A percentile compares a stretch with the other conserved stretches of the same genome.
These are phyloP conservation scores for Tephrocybe sp. DNA, from an alignment of 768 basidiomycete genomes.

Conservation along the genomic window DNA sequence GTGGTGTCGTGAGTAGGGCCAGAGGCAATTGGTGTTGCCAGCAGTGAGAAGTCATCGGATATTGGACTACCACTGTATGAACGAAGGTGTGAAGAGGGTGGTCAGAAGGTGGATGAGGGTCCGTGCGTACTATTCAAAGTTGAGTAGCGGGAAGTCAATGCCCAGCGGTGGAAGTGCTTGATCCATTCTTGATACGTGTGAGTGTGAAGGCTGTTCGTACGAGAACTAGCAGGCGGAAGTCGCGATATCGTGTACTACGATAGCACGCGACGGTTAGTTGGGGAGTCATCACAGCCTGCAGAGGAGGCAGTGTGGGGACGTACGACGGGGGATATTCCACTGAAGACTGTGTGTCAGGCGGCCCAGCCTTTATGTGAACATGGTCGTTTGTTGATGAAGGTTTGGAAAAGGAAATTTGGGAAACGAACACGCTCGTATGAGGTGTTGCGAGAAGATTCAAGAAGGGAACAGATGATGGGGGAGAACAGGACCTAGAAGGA, in stretches of 20 bases:
- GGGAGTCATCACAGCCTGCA: conserved; percentile 9
- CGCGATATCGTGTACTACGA: conserved; percentile 1
- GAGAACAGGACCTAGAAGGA: too few relatives aligned
- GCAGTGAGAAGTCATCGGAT: neutral
- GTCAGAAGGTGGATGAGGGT: neutral
- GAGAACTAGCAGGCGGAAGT: neutral
- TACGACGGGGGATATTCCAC: conserved; percentile 6
- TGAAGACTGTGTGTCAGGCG: conserved; percentile 2
- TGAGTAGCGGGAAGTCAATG: neutral
- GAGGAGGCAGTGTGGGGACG: neutral
- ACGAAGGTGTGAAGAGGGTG: neutral
- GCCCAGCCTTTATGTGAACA: conserved; percentile 18
- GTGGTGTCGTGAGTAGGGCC: conserved; percentile 8
- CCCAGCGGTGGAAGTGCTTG: neutral
- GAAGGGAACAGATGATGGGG: conserved; percentile 7
- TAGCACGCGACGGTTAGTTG: conserved; percentile 4
- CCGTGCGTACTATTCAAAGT: conserved; percentile 7
- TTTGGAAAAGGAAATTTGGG: conserved; percentile 4
- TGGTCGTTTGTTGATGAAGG: conserved; percentile 10
- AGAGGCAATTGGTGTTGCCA: conserved; percentile 10
- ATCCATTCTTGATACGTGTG: neutral
- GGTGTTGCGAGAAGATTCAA: conserved; percentile 11
- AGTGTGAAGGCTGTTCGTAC: neutral
- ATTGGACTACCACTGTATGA: neutral
- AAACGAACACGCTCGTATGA: conserved; percentile 1